These are phyloP conservation scores for Hypoxylon sp. DNA, from an alignment of 2,329 filamentous ascomycete genomes.

Conservation along the genomic window DNA sequence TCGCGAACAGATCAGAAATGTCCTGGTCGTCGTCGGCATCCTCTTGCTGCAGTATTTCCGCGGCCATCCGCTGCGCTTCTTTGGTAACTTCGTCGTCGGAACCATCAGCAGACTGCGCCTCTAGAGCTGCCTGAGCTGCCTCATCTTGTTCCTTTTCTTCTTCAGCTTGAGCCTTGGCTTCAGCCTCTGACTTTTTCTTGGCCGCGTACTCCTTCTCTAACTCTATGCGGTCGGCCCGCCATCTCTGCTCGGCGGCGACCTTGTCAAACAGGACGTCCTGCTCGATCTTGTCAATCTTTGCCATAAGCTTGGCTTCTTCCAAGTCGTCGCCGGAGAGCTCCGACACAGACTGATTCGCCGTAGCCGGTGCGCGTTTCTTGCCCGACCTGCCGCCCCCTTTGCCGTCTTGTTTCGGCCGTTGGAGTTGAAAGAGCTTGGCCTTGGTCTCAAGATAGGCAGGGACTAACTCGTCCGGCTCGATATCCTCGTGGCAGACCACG, in stretches of 20 bases:
- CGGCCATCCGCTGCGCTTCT: constrained; percentile 66
- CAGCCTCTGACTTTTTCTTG: constrained; percentile 49
- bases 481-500: constrained; percentile 70
- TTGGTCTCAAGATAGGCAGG: constrained; percentile 81
- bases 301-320: constrained; percentile 70
- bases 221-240: constrained; percentile 65
- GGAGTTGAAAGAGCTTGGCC: constrained; percentile 68
- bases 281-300: constrained; percentile 79
- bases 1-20: constrained; percentile 65
- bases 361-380: constrained; percentile 24
- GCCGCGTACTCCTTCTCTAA: constrained; percentile 68
- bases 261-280: constrained; percentile 79
- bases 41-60: constrained; percentile 63
- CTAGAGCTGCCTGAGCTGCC: constrained; percentile 34
- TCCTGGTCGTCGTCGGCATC: constrained; percentile 62
- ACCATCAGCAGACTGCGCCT: constrained; percentile 48
- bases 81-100: constrained; percentile 60
- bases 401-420: constrained; percentile 59
- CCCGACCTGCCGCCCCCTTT: constrained; percentile 51
- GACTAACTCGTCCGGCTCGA: constrained; percentile 77
- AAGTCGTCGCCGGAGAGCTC: constrained; percentile 48
- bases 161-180: constrained; percentile 47
- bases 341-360: not conserved
- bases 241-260: constrained; percentile 68
- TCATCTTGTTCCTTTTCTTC: constrained; percentile 45